Base-by-base conservation (phyloP, 495 filamentous ascomycete species). In the Cercophora sp. region DNA sequence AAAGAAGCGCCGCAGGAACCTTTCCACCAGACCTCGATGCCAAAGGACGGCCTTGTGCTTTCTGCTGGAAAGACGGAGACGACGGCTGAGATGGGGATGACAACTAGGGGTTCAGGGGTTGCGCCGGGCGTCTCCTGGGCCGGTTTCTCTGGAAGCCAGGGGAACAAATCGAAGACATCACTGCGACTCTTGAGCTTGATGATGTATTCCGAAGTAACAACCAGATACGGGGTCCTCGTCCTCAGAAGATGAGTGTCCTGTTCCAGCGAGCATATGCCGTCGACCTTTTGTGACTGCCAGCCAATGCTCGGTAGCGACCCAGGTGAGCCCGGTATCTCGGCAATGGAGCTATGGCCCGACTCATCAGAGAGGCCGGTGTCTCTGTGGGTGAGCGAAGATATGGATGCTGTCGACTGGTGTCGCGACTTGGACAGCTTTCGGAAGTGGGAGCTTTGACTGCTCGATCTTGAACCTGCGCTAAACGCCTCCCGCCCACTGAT, bases 201-300 rank as follows among this genome's bases (percentile, higher is more conserved):
- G 32, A 98, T 65, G 66, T 95, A 85, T 20, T 82, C 82, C 40
- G 91, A 84, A 8, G 91, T 96, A 29, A 96, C 77, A n/a, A 96
- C 93, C 25, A 96, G 72, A 57, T 89, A 96, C 55, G 94, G 89
- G 60, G 82, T 87, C 71, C 88, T 91, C 65, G 88, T 86, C 65
- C 88, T 80, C 66, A 96, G 83, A 69, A 95, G 79, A 36, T 86
- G 82, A 23, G 84, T 81, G 27, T 87, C 88, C 1, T 85, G 85
- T 68, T 95, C 89, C 20, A 94, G 79, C 56, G 89, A 83, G 2
- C 89, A 89, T 67, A 86, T 80, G 15, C 64, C 65, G 35, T 67
- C 58, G 26, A 70, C 59, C 23, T 51, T 60, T 51, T 87, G 80
- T 19, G 57, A 51, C 24, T 39, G 40, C 67, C 67, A 70, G 36